Conservation (phyloP, 140 eudicot species). For the Cichorium intybus region DNA sequence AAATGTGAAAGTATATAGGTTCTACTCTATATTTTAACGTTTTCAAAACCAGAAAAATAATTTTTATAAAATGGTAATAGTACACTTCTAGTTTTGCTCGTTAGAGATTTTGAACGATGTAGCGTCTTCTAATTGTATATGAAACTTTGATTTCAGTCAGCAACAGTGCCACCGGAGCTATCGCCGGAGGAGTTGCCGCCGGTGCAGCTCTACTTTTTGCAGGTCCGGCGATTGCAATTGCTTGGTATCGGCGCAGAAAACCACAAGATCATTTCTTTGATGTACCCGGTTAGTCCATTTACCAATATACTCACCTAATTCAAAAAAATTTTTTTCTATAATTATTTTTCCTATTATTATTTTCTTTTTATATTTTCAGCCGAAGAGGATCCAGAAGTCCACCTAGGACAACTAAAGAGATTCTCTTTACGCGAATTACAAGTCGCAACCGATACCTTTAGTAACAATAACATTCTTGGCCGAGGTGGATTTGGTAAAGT, state of each 20-base stretch:
- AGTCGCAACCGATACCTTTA: slow-evolving; percentile 72
- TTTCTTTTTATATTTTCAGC: slow-evolving; percentile 40
- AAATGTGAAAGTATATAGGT: neutral
- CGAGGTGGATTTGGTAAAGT: slow-evolving; percentile 85
- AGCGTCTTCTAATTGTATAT: neutral
- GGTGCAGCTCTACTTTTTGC: slow-evolving; percentile 81
- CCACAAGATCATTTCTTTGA: slow-evolving; percentile 82
- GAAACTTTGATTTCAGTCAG: slow-evolving; percentile 35
- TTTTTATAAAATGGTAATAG: neutral
- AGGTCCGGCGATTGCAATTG: slow-evolving; percentile 76
- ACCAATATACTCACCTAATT: neutral
- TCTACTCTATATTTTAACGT: too few species aligned
- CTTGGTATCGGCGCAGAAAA: slow-evolving; percentile 57
- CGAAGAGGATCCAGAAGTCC: slow-evolving; percentile 83
- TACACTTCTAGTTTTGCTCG: too few species aligned
- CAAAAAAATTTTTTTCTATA: neutral
- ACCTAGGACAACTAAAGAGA: slow-evolving; percentile 73
- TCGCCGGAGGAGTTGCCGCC: slow-evolving; percentile 90
- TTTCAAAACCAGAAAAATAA: too few species aligned
- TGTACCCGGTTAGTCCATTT: slow-evolving; percentile 65
- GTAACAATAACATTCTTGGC: slow-evolving; percentile 62
- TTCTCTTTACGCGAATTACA: slow-evolving; percentile 69
- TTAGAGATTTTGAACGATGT: too few species aligned
- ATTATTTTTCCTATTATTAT: neutral
- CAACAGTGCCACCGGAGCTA: slow-evolving; percentile 73